These are phyloP conservation scores for Xerocomus spinulosus DNA, from an alignment of 768 basidiomycete species.

Conservation along the genomic window DNA sequence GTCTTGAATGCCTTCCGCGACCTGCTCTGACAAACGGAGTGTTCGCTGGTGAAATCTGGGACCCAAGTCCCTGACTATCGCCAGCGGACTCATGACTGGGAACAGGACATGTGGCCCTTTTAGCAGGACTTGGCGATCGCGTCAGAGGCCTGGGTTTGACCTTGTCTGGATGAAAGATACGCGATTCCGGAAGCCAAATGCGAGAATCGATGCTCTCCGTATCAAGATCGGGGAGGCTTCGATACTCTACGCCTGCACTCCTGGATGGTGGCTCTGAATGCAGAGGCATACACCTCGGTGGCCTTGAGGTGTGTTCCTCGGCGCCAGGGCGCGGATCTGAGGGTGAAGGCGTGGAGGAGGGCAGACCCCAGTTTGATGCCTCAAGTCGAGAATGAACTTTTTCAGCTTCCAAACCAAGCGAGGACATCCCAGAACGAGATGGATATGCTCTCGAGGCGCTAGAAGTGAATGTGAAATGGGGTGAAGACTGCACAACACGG, in stretches of 20 bases:
- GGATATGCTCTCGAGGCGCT: slow-evolving; percentile 18
- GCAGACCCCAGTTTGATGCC: slow-evolving; percentile 6
- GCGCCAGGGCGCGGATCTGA: slow-evolving; percentile 5
- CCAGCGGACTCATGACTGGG: background rate
- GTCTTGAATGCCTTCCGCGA: slow-evolving; percentile 19
- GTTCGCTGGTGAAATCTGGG: background rate
- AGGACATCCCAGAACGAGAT: background rate
- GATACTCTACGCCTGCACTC: slow-evolving; percentile 19
- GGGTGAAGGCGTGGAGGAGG: background rate
- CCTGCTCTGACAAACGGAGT: slow-evolving; percentile 17
- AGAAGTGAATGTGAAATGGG: slow-evolving; percentile 17
- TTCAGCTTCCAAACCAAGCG: too few species aligned
- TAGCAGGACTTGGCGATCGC: slow-evolving; percentile 23
- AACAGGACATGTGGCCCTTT: background rate
- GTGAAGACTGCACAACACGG: slow-evolving; percentile 7
- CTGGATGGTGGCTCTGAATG: slow-evolving; percentile 5
- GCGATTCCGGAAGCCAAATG: slow-evolving; percentile 25
- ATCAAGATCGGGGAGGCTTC: slow-evolving; percentile 16
- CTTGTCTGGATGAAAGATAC: slow-evolving; percentile 24
- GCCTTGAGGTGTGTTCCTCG: slow-evolving; percentile 8
- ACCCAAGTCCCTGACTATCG: background rate
- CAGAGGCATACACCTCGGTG: slow-evolving; percentile 4
- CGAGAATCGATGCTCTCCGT: slow-evolving; percentile 20
- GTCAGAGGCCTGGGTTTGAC: slow-evolving; percentile 22
- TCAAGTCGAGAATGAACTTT: slow-evolving; percentile 1